Percentiles rank a stretch among this genome's conserved stretches.
Conservation (phyloP, 768 basidiomycete genomes). For the Ephemerocybe angulata region DNA sequence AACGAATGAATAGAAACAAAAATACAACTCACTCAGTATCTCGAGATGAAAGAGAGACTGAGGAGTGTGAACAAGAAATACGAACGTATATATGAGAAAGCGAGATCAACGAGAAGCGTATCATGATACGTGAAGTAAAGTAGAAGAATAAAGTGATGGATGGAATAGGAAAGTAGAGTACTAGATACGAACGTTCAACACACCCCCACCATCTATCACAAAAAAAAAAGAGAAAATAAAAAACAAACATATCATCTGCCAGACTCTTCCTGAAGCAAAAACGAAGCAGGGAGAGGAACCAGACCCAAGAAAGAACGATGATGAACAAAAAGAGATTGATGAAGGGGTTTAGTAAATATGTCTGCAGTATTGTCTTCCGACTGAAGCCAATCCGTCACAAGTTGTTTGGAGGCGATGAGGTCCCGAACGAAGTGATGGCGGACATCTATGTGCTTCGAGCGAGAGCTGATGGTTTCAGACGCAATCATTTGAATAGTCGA, state of each 20-base stretch:
- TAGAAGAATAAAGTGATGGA: no score
- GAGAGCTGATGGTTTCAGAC: constrained; percentile 20
- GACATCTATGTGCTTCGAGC: constrained; percentile 28
- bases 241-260: background rate
- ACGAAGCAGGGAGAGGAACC: background rate
- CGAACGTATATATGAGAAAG: no score
- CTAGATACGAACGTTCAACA: no score
- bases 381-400: constrained; percentile 25
- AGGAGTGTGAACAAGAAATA: no score
- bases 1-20: no score
- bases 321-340: constrained; percentile 7
- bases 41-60: no score
- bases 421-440: constrained; percentile 35
- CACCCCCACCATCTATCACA: background rate
- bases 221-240: background rate
- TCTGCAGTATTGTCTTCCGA: constrained; percentile 34
- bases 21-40: no score
- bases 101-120: no score
- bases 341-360: constrained; percentile 37
- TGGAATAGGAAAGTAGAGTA: no score
- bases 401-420: constrained; percentile 9
- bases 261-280: no score
- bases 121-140: no score
- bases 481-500: constrained; percentile 9
- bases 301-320: constrained; percentile 9